Evolutionary conservation across 2,329 filamentous ascomycete genomes (phyloP).

Genomic region (Xylariaceae sp.): DNA sequence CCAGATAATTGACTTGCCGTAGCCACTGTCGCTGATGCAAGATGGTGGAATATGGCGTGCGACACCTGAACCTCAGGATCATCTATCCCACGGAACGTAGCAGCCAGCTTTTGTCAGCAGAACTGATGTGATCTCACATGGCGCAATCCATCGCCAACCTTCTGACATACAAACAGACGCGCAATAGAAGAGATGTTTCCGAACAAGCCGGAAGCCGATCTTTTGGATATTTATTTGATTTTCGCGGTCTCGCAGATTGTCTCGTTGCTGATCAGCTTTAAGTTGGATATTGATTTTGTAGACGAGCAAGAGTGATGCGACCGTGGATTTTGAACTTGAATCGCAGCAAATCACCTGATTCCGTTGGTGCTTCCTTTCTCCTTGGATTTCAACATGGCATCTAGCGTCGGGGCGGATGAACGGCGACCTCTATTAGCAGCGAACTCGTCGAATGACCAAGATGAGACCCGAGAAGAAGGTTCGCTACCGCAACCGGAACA

Average conservation of each 20-base stretch:
- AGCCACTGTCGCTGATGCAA: constrained; percentile 11
- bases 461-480: constrained; percentile 14
- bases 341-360: too few species aligned
- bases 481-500: constrained; percentile 21
- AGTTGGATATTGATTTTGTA: too few species aligned
- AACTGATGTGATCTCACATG: constrained; percentile 16
- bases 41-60: constrained; percentile 20
- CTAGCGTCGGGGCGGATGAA: constrained; percentile 1
- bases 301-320: too few species aligned
- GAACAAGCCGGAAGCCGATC: not conserved
- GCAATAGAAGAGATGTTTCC: not conserved
- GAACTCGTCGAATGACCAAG: not conserved
- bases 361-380: too few species aligned
- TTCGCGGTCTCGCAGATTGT: too few species aligned
- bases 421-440: constrained; percentile 9
- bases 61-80: constrained; percentile 9
- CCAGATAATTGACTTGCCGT: too few species aligned
- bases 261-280: too few species aligned
- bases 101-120: constrained; percentile 15
- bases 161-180: not conserved
- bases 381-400: constrained; percentile 4
- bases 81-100: not conserved
- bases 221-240: not conserved
- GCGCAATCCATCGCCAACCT: constrained; percentile 13
- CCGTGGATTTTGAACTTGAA: too few species aligned